These are phyloP conservation scores for Nepenthes gracilis DNA, from an alignment of 148 eudicot species.

Conservation along the genomic window DNA sequence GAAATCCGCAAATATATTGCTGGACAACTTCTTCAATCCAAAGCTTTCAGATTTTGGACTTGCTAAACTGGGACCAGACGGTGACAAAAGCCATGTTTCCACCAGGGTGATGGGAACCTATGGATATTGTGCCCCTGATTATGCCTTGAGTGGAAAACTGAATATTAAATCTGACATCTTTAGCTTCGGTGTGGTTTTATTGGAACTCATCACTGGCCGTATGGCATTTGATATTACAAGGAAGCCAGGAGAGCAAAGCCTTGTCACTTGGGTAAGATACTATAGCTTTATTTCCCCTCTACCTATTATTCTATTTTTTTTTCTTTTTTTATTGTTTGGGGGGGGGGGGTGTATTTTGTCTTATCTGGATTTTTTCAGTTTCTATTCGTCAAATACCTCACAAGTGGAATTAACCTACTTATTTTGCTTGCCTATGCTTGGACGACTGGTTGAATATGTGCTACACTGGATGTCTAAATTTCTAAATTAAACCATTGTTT, in stretches of 20 bases:
- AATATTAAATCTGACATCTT: conserved; percentile 72
- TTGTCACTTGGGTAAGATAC: conserved; percentile 62
- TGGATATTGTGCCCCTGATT: conserved; percentile 91
- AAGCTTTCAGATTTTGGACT: conserved; percentile 88
- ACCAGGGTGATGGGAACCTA: conserved; percentile 91
- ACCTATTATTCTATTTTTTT: too few relatives aligned
- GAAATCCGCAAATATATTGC: conserved; percentile 75
- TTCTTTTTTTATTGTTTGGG: too few relatives aligned
- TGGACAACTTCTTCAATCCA: conserved; percentile 60
- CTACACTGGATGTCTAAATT: too few relatives aligned
- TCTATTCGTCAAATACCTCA: too few relatives aligned
- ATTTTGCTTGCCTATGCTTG: too few relatives aligned
- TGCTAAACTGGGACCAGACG: conserved; percentile 84
- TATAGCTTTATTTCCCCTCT: too few relatives aligned
- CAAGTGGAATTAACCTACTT: too few relatives aligned
- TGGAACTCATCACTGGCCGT: conserved; percentile 78
- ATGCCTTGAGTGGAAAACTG: conserved; percentile 77
- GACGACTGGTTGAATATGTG: too few relatives aligned
- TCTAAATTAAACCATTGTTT: too few relatives aligned
- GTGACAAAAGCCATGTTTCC: conserved; percentile 74
- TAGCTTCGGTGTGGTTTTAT: conserved; percentile 77
- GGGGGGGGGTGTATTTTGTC: not conserved
- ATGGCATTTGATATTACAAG: conserved; percentile 41
- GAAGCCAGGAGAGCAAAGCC: conserved; percentile 43
- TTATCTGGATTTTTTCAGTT: too few relatives aligned